Evolutionary conservation across 768 basidiomycete genomes (phyloP).

Genomic region (Tricholoma bakamatsutake): DNA sequence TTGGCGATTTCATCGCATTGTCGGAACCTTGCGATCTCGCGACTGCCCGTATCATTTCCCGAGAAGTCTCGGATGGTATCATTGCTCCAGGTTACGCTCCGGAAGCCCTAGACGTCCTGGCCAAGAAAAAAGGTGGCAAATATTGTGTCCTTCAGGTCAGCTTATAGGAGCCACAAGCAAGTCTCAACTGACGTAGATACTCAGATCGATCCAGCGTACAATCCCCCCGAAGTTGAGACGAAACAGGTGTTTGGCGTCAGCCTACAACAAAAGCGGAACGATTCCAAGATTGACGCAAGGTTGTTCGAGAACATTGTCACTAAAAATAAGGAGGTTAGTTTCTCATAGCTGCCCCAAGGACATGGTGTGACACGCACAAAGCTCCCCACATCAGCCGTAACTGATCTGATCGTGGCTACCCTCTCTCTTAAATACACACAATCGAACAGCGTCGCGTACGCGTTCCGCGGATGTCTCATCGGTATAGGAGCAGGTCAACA

Average conservation of each 20-base stretch:
- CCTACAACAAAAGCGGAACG: constrained; percentile 87
- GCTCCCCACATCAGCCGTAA: constrained; percentile 72
- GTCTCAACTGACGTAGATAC: background rate
- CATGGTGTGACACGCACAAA: constrained; percentile 23
- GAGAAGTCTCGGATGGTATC: constrained; percentile 97
- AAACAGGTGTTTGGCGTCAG: constrained; percentile 93
- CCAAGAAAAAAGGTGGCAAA: constrained; percentile 97
- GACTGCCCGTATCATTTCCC: constrained; percentile 95
- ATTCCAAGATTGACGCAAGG: constrained; percentile 74
- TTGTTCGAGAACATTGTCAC: constrained; percentile 89
- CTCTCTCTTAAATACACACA: constrained; percentile 98
- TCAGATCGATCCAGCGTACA: constrained; percentile 86
- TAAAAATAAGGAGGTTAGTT: constrained; percentile 73
- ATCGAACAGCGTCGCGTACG: constrained; percentile 97
- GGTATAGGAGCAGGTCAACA: constrained; percentile 98
- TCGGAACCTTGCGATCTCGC: constrained; percentile 90
- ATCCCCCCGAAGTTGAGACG: constrained; percentile 77
- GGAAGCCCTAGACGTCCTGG: constrained; percentile 84
- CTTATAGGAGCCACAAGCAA: background rate
- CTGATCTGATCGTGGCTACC: constrained; percentile 94
- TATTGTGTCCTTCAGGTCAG: constrained; percentile 93
- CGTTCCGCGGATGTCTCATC: constrained; percentile 85
- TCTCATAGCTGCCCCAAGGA: background rate
- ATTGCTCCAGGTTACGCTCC: constrained; percentile 90
- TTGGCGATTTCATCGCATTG: constrained; percentile 97